phyloP scores from a whole-genome alignment of 257 asterid genomes.

The Rauvolfia tetraphylla region DNA sequence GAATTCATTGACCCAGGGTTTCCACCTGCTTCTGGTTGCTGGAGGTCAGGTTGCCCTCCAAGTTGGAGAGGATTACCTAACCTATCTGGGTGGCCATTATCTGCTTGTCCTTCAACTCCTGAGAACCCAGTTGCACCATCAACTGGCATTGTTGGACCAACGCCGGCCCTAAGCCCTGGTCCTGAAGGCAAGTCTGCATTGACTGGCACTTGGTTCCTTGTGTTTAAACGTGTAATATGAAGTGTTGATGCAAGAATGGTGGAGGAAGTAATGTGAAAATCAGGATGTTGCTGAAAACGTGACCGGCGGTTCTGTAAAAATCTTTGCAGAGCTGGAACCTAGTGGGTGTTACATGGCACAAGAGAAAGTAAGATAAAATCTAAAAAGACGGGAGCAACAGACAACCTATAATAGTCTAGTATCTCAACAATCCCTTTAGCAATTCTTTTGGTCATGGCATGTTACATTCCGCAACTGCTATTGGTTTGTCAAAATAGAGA shows the following conservation, averaged over 20 bases:
- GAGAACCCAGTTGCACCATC: constrained; percentile 37
- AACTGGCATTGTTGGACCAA: constrained; percentile 36
- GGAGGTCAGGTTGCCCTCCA: constrained; percentile 49
- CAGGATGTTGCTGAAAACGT: constrained; percentile 89
- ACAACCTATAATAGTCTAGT: not conserved
- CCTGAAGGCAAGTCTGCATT: constrained; percentile 49
- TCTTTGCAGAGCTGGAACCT: constrained; percentile 98
- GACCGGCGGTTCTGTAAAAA: constrained; percentile 84
- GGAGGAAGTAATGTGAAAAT: constrained; percentile 87
- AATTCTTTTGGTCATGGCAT: not conserved
- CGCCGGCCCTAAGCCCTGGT: constrained; percentile 42
- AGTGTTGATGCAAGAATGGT: constrained; percentile 92
- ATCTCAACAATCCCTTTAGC: not conserved
- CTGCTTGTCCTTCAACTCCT: constrained; percentile 41
- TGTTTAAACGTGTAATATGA: constrained; percentile 83
- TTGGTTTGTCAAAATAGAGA: not conserved
- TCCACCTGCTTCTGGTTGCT: constrained; percentile 62
- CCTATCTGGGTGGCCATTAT: constrained; percentile 41
- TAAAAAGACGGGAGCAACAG: not conserved
- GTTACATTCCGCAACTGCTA: not conserved
- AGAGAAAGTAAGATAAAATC: not conserved
- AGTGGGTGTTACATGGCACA: constrained; percentile 1
- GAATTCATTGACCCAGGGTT: constrained; percentile 79
- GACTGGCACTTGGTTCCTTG: constrained; percentile 50
- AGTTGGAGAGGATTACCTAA: constrained; percentile 61